phyloP scores from a whole-genome alignment of 345 rosid genomes.

The Syzygium oleosum region DNA sequence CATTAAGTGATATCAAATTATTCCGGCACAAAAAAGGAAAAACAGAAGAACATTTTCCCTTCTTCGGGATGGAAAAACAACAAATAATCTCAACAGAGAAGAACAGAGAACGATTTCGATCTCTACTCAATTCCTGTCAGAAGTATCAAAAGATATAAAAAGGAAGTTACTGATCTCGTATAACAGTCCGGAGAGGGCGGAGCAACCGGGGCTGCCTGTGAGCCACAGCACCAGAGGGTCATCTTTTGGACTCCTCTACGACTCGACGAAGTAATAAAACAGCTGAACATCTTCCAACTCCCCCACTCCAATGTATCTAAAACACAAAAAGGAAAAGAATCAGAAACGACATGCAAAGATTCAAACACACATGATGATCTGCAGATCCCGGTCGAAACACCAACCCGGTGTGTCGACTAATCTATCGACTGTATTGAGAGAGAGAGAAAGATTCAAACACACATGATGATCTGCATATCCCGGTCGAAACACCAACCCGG shows the following conservation, averaged over 20 bases:
- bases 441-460: not conserved
- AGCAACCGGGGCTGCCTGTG: constrained; percentile 22
- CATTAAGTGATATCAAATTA: not conserved
- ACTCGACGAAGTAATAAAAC: constrained; percentile 11
- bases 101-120: not conserved
- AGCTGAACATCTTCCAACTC: constrained; percentile 8
- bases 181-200: not conserved
- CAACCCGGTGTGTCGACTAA: not conserved
- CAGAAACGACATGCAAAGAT: not conserved
- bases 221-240: constrained; percentile 18
- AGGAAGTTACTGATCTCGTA: not conserved
- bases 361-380: not conserved
- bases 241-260: constrained; percentile 7
- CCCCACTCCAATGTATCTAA: constrained; percentile 13
- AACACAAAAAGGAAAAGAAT: not conserved
- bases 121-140: not conserved
- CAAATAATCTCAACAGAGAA: too few relatives aligned
- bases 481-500: not conserved
- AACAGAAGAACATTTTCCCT: not conserved
- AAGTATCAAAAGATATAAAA: too few relatives aligned
- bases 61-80: too few relatives aligned
- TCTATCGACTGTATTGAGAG: not conserved
- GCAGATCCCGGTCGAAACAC: not conserved
- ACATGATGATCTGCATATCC: not conserved
- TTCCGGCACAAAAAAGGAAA: not conserved